These are phyloP conservation scores for Groenewaldozyma tartarivorans DNA, from an alignment of 805 yeast genomes.

Conservation along the genomic window DNA sequence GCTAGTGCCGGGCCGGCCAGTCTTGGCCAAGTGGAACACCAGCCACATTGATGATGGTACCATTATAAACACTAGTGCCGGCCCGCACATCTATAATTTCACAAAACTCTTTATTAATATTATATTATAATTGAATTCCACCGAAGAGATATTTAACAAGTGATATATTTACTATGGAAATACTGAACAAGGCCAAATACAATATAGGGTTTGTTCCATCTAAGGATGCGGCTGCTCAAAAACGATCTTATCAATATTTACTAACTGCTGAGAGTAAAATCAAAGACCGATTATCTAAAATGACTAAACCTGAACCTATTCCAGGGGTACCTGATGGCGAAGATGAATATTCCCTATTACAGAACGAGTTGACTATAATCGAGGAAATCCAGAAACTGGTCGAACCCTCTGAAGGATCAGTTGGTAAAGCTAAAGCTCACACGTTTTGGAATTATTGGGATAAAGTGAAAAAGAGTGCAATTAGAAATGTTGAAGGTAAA, in stretches of 20 bases:
- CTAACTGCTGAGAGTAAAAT: constrained; percentile 16
- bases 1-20: too few relatives aligned
- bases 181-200: constrained; percentile 11
- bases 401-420: constrained; percentile 15
- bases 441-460: constrained; percentile 32
- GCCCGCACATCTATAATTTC: too few relatives aligned
- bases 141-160: too few relatives aligned
- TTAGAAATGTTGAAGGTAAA: constrained; percentile 10
- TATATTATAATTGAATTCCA: too few relatives aligned
- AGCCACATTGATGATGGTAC: too few relatives aligned
- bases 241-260: constrained; percentile 23
- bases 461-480: constrained; percentile 22
- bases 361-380: constrained; percentile 16
- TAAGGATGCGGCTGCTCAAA: constrained; percentile 26
- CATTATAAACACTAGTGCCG: too few relatives aligned
- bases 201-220: constrained; percentile 25
- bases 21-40: too few relatives aligned
- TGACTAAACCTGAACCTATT: constrained; percentile 12
- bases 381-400: constrained; percentile 15
- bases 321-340: constrained; percentile 15
- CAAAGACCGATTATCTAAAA: constrained; percentile 9
- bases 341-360: constrained; percentile 13
- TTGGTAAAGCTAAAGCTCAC: constrained; percentile 17
- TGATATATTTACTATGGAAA: constrained; percentile 7
- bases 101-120: too few relatives aligned